Evolutionary conservation across 2,329 filamentous ascomycete genomes (phyloP), one percentile per base, ranked within the genome.

Genomic region (Fusarium equiseti): DNA sequence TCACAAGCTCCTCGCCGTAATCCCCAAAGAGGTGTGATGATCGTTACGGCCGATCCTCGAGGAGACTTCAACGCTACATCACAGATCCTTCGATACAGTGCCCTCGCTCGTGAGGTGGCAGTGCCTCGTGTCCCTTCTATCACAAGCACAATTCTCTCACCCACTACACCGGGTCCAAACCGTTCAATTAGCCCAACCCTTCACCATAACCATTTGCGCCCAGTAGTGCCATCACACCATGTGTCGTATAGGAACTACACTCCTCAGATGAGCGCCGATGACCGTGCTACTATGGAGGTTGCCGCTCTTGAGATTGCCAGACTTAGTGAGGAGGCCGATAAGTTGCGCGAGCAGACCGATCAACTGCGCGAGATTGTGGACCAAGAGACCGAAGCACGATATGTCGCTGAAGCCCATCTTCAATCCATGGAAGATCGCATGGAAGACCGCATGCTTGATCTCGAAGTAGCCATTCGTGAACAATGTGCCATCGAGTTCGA

Each of bases 11-110:
- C 79, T 13, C 84, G 86, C 16, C 89, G 90, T 18, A 89, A 90
- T 68, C 92, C 94, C 0, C 96, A 98, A 78, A 95, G 92, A 76
- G 95, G 91, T 2, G 90, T 97, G 75, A 98, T 99, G 95, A 92
- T 99, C 60, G 95, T 98, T 18, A 97, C 95, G 0, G 96, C 95
- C 5, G 95, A 99, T 76, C 93, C 96, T 0, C 82, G 92, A 15
- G 95, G 96, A 40, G 96, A 99, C 80, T 98, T 95, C 84, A 98
- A 98, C 77, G 94, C 96, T 15, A 99, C 96, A 0, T 97, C 93
- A 8, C 96, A 98, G 77, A 98, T 99, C 66, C 85, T 99, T 3
- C 91, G 95, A 20, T 99, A 99, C 81, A 96, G 93, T 24, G 95
- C 96, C 1, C 87, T 99, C 7, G 96, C 96, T 0, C 90, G 94